A percentile compares a stretch with the other conserved stretches of the same genome.
These are phyloP conservation scores for Thalassiosira mediterranea DNA, from an alignment of 352 stramenopile genomes.

Conservation along the genomic window DNA sequence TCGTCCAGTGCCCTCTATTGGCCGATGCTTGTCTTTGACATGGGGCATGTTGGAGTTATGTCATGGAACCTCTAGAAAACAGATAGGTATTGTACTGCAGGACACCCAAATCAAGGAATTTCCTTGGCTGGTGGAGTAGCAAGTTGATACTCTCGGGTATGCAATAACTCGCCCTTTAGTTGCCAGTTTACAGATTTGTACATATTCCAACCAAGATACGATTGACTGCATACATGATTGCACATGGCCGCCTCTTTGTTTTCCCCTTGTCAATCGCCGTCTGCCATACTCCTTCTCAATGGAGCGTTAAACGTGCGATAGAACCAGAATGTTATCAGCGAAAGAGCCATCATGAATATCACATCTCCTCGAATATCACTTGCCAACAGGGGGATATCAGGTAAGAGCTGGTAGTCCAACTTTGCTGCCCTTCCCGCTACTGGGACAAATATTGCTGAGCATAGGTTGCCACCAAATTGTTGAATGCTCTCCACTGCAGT, in stretches of 20 bases:
- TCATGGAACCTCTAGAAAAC: too few relatives aligned
- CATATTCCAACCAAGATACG: neutral
- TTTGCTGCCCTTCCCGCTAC: conserved; percentile 70
- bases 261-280: conserved; percentile 50
- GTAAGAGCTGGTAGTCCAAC: conserved; percentile 71
- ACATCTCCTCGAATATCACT: conserved; percentile 79
- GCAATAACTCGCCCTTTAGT: too few relatives aligned
- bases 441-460: conserved; percentile 76
- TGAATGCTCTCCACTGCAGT: conserved; percentile 82
- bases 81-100: too few relatives aligned
- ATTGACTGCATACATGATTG: too few relatives aligned
- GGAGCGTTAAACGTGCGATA: conserved; percentile 76
- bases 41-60: too few relatives aligned
- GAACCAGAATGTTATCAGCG: conserved; percentile 58
- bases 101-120: too few relatives aligned
- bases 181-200: too few relatives aligned
- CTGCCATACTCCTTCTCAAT: conserved; percentile 67
- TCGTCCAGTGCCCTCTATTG: too few relatives aligned
- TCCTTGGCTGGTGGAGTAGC: too few relatives aligned
- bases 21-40: too few relatives aligned
- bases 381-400: conserved; percentile 59
- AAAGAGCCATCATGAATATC: conserved; percentile 67
- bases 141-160: too few relatives aligned
- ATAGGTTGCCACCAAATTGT: conserved; percentile 82
- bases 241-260: too few relatives aligned